Percentiles rank a stretch among this genome's conserved stretches.
Conservation (phyloP, 75 land plant genomes). For the Adiantum capillusveneris region DNA sequence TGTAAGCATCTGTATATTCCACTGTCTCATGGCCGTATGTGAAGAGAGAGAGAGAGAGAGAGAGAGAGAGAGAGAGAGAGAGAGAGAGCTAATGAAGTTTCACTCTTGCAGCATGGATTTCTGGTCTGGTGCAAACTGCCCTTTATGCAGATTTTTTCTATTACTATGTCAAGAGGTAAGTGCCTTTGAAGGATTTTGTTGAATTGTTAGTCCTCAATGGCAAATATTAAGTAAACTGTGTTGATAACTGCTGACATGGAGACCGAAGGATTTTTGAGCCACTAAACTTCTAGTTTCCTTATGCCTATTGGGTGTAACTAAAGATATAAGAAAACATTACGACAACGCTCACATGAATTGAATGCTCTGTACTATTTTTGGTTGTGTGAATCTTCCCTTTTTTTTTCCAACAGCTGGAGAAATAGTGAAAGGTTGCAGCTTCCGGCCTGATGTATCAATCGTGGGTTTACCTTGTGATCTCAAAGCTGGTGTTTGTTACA, state of each 20-base stretch:
- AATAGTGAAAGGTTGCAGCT: conserved; percentile 72
- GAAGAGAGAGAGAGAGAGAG: too few species aligned
- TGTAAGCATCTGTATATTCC: too few species aligned
- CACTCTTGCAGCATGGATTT: conserved; percentile 57
- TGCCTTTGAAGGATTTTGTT: too few species aligned
- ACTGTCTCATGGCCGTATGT: too few species aligned
- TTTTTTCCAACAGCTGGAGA: conserved; percentile 74
- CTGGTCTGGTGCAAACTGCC: conserved; percentile 80
- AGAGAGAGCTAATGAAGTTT: too few species aligned
- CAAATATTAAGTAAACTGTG: background rate
- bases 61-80: too few species aligned
- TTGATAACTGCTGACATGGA: background rate
- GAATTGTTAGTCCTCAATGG: background rate
- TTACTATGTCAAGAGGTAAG: conserved; percentile 72
- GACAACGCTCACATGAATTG: background rate
- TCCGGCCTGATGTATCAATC: conserved; percentile 45
- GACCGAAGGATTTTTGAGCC: background rate
- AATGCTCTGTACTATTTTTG: background rate
- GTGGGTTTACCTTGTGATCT: too few species aligned
- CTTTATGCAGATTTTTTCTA: conserved; percentile 94
- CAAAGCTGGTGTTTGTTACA: too few species aligned
- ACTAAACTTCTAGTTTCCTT: background rate
- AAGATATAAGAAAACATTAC: background rate
- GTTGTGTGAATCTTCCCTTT: background rate
- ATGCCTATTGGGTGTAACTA: background rate